Conservation (phyloP, 2,329 filamentous ascomycete genomes). For the Phoma sp. region DNA sequence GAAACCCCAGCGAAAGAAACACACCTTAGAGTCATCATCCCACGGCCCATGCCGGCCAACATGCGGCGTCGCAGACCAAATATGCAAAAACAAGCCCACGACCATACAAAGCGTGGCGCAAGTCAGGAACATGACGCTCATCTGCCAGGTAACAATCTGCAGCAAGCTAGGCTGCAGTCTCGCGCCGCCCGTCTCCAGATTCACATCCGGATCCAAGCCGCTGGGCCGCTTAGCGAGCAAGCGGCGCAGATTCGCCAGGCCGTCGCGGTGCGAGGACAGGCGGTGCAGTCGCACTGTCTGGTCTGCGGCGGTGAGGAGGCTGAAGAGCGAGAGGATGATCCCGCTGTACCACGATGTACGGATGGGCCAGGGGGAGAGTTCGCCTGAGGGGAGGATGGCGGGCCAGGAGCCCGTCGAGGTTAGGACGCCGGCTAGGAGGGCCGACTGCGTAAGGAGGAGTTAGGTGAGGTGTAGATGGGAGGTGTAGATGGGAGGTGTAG, state of each 20-base stretch:
- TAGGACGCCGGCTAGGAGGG: constrained; percentile 44
- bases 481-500: too few relatives aligned
- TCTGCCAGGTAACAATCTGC: constrained; percentile 48
- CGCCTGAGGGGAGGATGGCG: constrained; percentile 46
- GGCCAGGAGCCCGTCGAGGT: constrained; percentile 55
- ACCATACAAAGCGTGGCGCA: constrained; percentile 46
- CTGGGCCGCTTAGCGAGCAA: constrained; percentile 31
- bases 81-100: constrained; percentile 45
- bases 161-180: constrained; percentile 29
- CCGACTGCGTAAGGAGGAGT: too few relatives aligned
- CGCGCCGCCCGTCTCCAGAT: constrained; percentile 4
- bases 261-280: constrained; percentile 50
- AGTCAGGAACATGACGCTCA: constrained; percentile 46
- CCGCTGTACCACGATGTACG: constrained; percentile 52
- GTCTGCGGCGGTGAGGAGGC: constrained; percentile 54
- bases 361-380: constrained; percentile 49
- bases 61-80: constrained; percentile 43
- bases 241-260: constrained; percentile 42
- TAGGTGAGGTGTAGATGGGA: too few relatives aligned
- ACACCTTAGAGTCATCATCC: constrained; percentile 39
- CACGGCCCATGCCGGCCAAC: constrained; percentile 23
- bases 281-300: constrained; percentile 53
- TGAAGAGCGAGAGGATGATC: constrained; percentile 58
- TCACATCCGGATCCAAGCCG: constrained; percentile 11
- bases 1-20: background rate